These are phyloP conservation scores for Boeremia lycopersici DNA, from an alignment of 2,329 filamentous ascomycete species.

Conservation along the genomic window DNA sequence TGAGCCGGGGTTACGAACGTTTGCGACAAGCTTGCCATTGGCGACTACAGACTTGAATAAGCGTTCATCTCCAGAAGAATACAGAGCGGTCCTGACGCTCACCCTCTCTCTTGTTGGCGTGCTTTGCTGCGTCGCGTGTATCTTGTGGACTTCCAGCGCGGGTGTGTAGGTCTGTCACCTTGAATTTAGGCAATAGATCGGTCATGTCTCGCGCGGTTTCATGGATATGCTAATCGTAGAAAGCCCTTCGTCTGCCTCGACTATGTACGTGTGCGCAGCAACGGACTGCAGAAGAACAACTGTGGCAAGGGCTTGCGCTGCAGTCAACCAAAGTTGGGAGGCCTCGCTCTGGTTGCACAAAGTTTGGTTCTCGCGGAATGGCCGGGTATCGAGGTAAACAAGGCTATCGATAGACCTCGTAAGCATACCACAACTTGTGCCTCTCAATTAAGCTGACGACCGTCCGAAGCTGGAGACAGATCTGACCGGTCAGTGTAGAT, in stretches of 20 bases:
- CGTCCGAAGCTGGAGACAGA: not conserved
- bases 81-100: slow-evolving; percentile 2
- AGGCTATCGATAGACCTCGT: slow-evolving; percentile 11
- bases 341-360: slow-evolving; percentile 4
- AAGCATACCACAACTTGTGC: not conserved
- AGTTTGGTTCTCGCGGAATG: slow-evolving; percentile 12
- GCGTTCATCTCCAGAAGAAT: slow-evolving; percentile 19
- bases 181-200: slow-evolving; percentile 51
- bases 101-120: slow-evolving; percentile 35
- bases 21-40: slow-evolving; percentile 37
- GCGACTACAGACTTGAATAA: slow-evolving; percentile 28
- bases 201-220: slow-evolving; percentile 40
- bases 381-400: slow-evolving; percentile 16
- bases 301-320: not conserved
- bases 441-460: not conserved
- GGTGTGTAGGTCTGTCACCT: slow-evolving; percentile 51
- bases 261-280: not conserved
- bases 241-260: not conserved
- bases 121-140: slow-evolving; percentile 32
- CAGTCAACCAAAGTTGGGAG: not conserved
- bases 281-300: not conserved
- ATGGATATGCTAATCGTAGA: slow-evolving; percentile 15
- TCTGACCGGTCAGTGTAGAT: not conserved
- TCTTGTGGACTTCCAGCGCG: slow-evolving; percentile 36
- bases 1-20: slow-evolving; percentile 34